Base-by-base conservation (phyloP, 257 asterid genomes). In the Euphrasia confusa region DNA sequence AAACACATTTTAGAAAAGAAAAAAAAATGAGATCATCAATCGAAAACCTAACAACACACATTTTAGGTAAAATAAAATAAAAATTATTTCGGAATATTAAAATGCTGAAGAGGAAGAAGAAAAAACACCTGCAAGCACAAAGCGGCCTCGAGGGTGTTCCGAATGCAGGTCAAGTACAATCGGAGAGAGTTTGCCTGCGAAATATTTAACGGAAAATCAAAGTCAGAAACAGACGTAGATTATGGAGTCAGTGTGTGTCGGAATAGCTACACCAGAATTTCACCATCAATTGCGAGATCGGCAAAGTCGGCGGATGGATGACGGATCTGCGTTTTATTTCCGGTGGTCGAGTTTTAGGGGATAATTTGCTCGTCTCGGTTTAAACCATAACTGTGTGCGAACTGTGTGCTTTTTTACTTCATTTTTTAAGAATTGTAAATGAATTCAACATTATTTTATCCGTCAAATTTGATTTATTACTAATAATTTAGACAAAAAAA, bases 121-220 rank as follows among this genome's bases (percentile, higher is more conserved):
- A 53, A 53, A 18, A 10, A 57, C 68, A 90, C 98, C 94, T 91
- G 98, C 76, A 91, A 76, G 77, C 96, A 91, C 87, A 91, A 69
- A 26, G 98, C 91, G 30, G 98, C 98, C 69, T 91, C 96, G 24
- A 91, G 85, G 53, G 89, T 88, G 81, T 83, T 82, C 68, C 95
- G 85, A 64, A 91, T 86, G 74, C 96, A 88, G 48, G 90, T 78
- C 60, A 88, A 80, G 69, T 77, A 88, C 72, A 88, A 74, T 60
- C 91, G 74, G 68, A 79, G 68, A 1, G 95, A 27, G 74, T 79
- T 88, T 18, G 84, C 94, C 94, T 82, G 40, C 55, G 50, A 49
- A 58, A 7, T 0, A 4, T 4, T 44, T 14, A 40, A 9, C 68
- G 39, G 12, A 58, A 45, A 61, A 37, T 3, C 35, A n/a, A 62